phyloP scores from a whole-genome alignment of 2,329 filamentous ascomycete genomes.

The Fusarium nanum region DNA sequence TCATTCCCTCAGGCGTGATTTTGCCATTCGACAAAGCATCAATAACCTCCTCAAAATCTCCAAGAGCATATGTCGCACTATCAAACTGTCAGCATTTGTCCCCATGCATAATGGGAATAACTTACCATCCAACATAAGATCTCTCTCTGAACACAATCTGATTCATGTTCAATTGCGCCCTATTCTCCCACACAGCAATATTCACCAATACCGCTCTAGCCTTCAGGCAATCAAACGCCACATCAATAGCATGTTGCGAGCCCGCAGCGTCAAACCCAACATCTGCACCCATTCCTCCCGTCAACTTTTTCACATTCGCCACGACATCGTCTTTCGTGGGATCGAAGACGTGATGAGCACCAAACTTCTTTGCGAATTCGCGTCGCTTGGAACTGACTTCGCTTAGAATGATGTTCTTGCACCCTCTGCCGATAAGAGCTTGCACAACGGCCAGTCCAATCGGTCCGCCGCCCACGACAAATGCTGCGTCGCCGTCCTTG shows the following conservation, averaged over 20 bases:
- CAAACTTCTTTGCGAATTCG: constrained; percentile 22
- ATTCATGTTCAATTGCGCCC: constrained; percentile 24
- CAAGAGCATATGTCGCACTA: constrained; percentile 11
- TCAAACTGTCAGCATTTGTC: rapidly evolving
- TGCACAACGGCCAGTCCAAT: constrained; percentile 21
- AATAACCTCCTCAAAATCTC: constrained; percentile 23
- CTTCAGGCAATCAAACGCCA: constrained; percentile 17
- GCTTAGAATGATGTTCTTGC: constrained; percentile 21
- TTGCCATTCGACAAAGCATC: constrained; percentile 13
- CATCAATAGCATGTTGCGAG: constrained; percentile 7
- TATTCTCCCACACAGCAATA: constrained; percentile 23
- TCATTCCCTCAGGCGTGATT: constrained; percentile 14
- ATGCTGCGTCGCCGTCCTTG: constrained; percentile 8
- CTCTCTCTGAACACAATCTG: constrained; percentile 25
- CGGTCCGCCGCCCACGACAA: constrained; percentile 11
- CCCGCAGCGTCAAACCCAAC: constrained; percentile 25
- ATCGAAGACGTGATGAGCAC: constrained; percentile 19
- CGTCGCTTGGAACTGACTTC: constrained; percentile 20
- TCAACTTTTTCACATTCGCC: constrained; percentile 15
- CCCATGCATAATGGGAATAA: rapidly evolving
- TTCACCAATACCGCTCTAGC: constrained; percentile 14
- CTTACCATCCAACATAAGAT: constrained; percentile 24
- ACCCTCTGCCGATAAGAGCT: constrained; percentile 4
- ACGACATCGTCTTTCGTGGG: constrained; percentile 26
- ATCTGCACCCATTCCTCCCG: background rate